These are phyloP conservation scores for Spiraea crenata DNA, from an alignment of 331 rosid species.

Conservation along the genomic window DNA sequence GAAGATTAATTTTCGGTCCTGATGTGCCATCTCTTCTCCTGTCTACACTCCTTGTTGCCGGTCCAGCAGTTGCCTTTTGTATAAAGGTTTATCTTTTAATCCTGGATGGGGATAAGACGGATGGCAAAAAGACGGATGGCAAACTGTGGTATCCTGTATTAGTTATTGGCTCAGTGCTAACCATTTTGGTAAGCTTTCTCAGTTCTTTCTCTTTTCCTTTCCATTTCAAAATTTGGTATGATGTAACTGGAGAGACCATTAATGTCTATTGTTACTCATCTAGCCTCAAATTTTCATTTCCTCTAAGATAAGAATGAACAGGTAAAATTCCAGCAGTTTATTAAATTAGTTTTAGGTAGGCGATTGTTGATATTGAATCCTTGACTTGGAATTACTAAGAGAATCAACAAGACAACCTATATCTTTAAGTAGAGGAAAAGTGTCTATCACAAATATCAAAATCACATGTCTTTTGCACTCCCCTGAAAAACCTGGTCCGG, in stretches of 20 bases:
- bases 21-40: constrained; percentile 75
- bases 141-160: constrained; percentile 52
- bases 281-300: not conserved
- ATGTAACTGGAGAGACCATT: not conserved
- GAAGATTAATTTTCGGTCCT: constrained; percentile 92
- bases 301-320: not conserved
- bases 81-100: constrained; percentile 45
- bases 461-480: not conserved
- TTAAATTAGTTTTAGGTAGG: not conserved
- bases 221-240: not conserved
- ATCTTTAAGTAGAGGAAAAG: not conserved
- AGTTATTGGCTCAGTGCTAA: constrained; percentile 45
- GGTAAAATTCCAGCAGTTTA: not conserved
- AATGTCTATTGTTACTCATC: not conserved
- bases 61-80: constrained; percentile 75
- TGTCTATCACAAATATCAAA: not conserved
- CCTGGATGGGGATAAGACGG: constrained; percentile 20
- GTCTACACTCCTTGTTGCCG: constrained; percentile 58
- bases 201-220: not conserved
- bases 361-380: not conserved
- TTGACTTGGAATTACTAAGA: not conserved
- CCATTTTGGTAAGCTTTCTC: constrained; percentile 57
- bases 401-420: not conserved
- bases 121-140: constrained; percentile 1
- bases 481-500: not conserved